Percentiles rank a stretch among this genome's conserved stretches.
These are phyloP conservation scores for Hortaea sp. DNA, from an alignment of 2,329 filamentous ascomycete genomes.

Conservation along the genomic window DNA sequence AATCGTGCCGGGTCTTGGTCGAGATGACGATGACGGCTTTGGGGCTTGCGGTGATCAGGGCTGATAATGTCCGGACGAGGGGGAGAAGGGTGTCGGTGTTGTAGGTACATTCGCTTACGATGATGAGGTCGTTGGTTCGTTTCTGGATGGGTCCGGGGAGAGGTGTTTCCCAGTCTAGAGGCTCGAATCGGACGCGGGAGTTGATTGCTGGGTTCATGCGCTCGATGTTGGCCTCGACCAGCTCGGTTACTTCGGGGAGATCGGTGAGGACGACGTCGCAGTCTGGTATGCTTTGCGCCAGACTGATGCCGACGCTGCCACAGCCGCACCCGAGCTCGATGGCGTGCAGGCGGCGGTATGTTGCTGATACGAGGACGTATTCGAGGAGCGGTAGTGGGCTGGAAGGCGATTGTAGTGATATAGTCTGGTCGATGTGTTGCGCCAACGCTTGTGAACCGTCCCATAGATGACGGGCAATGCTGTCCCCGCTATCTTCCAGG, in stretches of 20 bases:
- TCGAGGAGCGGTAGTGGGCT: constrained; percentile 27
- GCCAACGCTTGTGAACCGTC: constrained; percentile 52
- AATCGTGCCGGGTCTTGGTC: constrained; percentile 58
- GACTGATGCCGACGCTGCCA: constrained; percentile 56
- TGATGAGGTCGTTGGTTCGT: constrained; percentile 46
- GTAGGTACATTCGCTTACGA: constrained; percentile 65
- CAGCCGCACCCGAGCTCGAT: constrained; percentile 60
- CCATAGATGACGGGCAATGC: constrained; percentile 64
- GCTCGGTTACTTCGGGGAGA: constrained; percentile 52
- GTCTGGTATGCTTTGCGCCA: constrained; percentile 44
- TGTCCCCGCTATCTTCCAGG: constrained; percentile 62
- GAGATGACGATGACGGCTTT: constrained; percentile 47
- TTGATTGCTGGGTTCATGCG: constrained; percentile 32
- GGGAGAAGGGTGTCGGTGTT: constrained; percentile 57
- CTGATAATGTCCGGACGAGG: constrained; percentile 48
- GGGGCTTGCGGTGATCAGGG: constrained; percentile 39
- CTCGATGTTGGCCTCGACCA: constrained; percentile 47
- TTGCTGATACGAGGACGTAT: constrained; percentile 27
- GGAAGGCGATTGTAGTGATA: constrained; percentile 22
- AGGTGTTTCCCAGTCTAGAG: constrained; percentile 54
- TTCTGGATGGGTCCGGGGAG: constrained; percentile 30
- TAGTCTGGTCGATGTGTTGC: constrained; percentile 39
- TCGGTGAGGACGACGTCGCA: constrained; percentile 54
- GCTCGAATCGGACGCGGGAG: constrained; percentile 37
- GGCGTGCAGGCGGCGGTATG: constrained; percentile 36